Evolutionary conservation across 768 basidiomycete species (phyloP), one percentile per base, ranked within the genome.

Genomic region (Calvatia gigantea): DNA sequence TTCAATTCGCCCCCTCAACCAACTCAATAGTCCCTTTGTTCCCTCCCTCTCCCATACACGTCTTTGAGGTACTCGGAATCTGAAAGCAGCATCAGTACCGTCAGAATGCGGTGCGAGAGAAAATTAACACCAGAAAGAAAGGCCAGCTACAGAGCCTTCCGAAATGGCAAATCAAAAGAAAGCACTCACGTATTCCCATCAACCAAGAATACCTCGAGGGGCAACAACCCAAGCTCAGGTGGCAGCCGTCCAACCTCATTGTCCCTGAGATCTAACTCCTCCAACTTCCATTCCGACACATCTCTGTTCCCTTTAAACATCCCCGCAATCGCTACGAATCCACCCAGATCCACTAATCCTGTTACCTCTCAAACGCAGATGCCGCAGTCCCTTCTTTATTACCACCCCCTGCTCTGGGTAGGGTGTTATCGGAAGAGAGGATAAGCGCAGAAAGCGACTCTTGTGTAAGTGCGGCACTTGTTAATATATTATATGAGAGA

Each of bases 31-130:
- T 2, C 91, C 90, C 61, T 88, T 91, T 17, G 89, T 91, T 1
- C 90, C 91, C 64, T 93, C 91, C 43, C 89, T 75, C 66, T 93
- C 91, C 91, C 91, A 94, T 8, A 94, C 85, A 19, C 86, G 76
- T 58, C 91, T 75, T 56, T 85, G 83, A 0, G 91, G 91, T 17
- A 91, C 84, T 27, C 91, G 86, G 75, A 94, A 94, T 12, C 89
- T 91, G 58, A 7, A 31, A 38, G 8, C 42, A 25, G 47, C 28
- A 50, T 12, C 23, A 27, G 21, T 6, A 19, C 29, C 17, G 8
- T 35, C 28, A 0, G 12, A 4, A 38, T 8, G 33, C 6, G 35
- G 45, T 21, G 9, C 9, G 21, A 23, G 41, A 21, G 33, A n/a
- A 15, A 9, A 1, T n/a, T 44, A 42, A 6, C n/a, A 15, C 19